Evolutionary conservation across 768 basidiomycete species (phyloP).

Genomic region (Lentinula lateritia): DNA sequence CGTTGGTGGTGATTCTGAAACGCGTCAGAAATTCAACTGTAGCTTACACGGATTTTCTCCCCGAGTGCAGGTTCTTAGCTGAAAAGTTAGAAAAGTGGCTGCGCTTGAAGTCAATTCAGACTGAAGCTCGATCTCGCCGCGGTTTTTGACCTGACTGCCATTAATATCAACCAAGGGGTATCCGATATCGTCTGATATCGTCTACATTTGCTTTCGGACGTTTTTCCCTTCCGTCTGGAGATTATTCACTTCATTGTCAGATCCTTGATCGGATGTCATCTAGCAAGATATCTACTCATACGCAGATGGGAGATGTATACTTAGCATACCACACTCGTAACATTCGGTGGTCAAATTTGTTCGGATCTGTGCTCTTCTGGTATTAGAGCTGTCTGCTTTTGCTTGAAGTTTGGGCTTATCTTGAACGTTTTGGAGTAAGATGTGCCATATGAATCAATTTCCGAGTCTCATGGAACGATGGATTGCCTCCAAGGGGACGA

Average conservation of each 20-base stretch:
- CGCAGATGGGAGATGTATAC: background rate
- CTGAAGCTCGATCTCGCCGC: too few species aligned
- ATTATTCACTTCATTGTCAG: background rate
- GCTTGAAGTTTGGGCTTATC: background rate
- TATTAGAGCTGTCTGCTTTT: background rate
- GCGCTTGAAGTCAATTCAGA: too few species aligned
- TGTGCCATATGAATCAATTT: background rate
- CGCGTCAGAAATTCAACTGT: too few species aligned
- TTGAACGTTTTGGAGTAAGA: background rate
- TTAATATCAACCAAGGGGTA: too few species aligned
- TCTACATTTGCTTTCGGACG: background rate
- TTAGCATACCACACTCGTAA: background rate
- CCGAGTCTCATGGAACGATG: too few species aligned
- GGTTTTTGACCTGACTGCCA: too few species aligned
- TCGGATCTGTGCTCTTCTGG: background rate
- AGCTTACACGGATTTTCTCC: too few species aligned
- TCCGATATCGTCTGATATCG: background rate
- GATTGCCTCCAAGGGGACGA: too few species aligned
- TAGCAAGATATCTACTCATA: background rate
- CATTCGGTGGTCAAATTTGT: background rate
- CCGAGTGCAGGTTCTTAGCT: too few species aligned
- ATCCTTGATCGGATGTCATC: background rate
- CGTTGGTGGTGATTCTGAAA: too few species aligned
- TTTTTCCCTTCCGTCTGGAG: background rate
- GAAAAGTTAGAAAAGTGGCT: too few species aligned